phyloP scores from a whole-genome alignment of 129 eudicot genomes.

The Sambucus nigra region DNA sequence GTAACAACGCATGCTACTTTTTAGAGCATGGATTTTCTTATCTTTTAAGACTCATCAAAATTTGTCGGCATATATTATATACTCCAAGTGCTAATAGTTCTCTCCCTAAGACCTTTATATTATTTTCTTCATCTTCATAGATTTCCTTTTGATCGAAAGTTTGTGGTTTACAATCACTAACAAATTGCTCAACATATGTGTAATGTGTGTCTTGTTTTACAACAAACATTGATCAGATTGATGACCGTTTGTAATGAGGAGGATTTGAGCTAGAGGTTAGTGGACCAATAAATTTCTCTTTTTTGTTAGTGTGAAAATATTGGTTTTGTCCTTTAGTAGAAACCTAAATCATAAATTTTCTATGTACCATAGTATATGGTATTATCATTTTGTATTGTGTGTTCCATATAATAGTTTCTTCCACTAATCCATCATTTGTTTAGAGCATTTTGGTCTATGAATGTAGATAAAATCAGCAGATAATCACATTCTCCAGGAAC shows the following conservation, averaged over 20 bases:
- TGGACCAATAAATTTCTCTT: slow-evolving; percentile 1
- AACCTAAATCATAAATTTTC: background rate
- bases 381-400: background rate
- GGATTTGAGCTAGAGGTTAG: slow-evolving; percentile 88
- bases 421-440: background rate
- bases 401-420: background rate
- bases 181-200: slow-evolving; percentile 6
- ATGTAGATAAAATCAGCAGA: slow-evolving; percentile 84
- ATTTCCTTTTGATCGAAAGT: background rate
- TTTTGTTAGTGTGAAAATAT: background rate
- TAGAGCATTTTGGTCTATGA: background rate
- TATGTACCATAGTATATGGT: background rate
- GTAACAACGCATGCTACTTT: too few species aligned
- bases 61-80: too few species aligned
- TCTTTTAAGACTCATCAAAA: too few species aligned
- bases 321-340: background rate
- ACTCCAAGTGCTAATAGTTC: too few species aligned
- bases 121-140: background rate
- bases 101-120: too few species aligned
- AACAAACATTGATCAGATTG: slow-evolving; percentile 79
- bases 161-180: background rate
- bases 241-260: slow-evolving; percentile 82
- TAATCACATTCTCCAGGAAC: slow-evolving; percentile 89
- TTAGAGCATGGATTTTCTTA: too few species aligned
- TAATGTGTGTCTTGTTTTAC: too few species aligned